Evolutionary conservation across 345 rosid species (phyloP), one percentile per base, ranked within the genome.

Genomic region (Populus nigra): DNA sequence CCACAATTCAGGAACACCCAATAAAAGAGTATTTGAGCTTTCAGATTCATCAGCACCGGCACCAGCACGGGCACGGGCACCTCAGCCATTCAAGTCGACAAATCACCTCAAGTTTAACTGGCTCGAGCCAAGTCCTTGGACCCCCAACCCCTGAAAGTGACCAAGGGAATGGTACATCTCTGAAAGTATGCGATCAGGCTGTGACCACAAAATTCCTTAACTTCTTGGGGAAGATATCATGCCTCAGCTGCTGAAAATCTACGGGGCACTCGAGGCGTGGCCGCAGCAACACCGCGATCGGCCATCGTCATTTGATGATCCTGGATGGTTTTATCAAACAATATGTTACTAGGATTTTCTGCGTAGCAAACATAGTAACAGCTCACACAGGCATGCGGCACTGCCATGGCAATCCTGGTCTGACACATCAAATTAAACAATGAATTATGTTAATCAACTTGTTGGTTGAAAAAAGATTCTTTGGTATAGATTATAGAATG

Each of bases 351-450:
- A 1, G 98, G 92, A 83, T 88, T 96, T 72, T 94, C 98, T 0
- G 99, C 97, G 27, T 92, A 96, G 89, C 98, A 96, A 15, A 84
- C 91, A 76, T 94, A 94, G 89, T 92, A 96, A 82, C 99, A 91
- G 82, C 96, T 88, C 86, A 92, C 97, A 70, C 97, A 96, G 49
- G 98, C 99, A 49, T 92, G 96, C 12, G 97, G 98, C 87, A 94
- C 57, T 83, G 97, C 98, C 99, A 94, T 96, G 17, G 98, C 89
- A 63, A 96, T 96, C 89, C 98, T 91, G 0, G 97, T 90, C 98
- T 95, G 96, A 16, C 45, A 9, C 53, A 76, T 53, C 68, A 62
- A 62, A 75, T 50, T 76, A 29, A 61, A 41, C 23, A 75, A 49
- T 38, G 65, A 61, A 39, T 62, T 38, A 65, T 41, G 47, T 74